A percentile compares a stretch with the other conserved stretches of the same genome.
Conservation (phyloP, 2,329 filamentous ascomycete genomes). For the Botrytis paeoniae region DNA sequence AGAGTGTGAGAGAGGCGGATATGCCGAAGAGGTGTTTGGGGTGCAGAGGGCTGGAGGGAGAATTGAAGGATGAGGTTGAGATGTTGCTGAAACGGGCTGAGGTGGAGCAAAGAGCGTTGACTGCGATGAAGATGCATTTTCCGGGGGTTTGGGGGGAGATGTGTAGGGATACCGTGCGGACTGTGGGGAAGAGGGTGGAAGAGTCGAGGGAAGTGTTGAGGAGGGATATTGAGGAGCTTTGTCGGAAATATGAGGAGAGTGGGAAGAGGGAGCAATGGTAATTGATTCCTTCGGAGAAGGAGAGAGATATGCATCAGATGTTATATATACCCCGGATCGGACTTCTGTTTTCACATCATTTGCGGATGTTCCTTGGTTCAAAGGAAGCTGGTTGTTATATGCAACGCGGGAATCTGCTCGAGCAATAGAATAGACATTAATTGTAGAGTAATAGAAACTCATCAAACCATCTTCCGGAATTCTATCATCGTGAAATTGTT, state of each 20-base stretch:
- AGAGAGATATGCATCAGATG: neutral
- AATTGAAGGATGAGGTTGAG: conserved; percentile 22
- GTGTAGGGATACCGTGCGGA: conserved; percentile 19
- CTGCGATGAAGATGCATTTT: conserved; percentile 23
- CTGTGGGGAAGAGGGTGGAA: conserved; percentile 25
- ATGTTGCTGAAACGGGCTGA: conserved; percentile 16
- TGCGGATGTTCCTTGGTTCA: neutral
- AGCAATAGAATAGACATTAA: conserved; percentile 14
- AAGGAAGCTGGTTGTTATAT: neutral
- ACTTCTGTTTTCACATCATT: neutral
- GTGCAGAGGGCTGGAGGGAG: conserved; percentile 25
- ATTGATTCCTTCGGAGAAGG: neutral
- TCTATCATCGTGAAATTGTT: conserved; percentile 20
- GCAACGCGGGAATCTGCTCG: neutral
- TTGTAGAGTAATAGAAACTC: conserved; percentile 3
- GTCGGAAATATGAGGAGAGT: conserved; percentile 35
- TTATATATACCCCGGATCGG: neutral
- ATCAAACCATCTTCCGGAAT: neutral
- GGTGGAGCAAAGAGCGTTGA: conserved; percentile 24
- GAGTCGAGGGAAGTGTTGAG: conserved; percentile 24
- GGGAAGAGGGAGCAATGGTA: conserved; percentile 29
- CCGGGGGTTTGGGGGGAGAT: conserved; percentile 26
- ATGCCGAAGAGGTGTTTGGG: conserved; percentile 30
- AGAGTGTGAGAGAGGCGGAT: conserved; percentile 22
- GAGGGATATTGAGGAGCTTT: conserved; percentile 25